A percentile compares a stretch with the other conserved stretches of the same genome.
Evolutionary conservation across 768 basidiomycete species (phyloP).

Genomic region (Boletus pseudopeckii): DNA sequence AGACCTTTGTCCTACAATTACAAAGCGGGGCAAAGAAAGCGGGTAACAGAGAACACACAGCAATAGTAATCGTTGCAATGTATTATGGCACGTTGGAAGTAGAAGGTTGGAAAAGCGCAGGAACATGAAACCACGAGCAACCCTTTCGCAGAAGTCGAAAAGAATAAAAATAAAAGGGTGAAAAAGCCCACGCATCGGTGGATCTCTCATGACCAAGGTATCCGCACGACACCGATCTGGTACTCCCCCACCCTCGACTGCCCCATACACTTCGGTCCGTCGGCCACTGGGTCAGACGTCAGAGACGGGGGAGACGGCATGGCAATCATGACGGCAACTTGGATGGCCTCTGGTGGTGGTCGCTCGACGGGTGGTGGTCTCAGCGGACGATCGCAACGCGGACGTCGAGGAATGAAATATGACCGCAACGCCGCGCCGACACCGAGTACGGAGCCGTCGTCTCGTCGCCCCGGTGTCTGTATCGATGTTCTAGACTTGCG

Average conservation of each 20-base stretch:
- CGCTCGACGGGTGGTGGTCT: slow-evolving; percentile 11
- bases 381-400: slow-evolving; percentile 1
- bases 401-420: slow-evolving; percentile 3
- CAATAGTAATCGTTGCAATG: neutral
- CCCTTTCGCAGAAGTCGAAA: neutral
- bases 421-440: slow-evolving; percentile 5
- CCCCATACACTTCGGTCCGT: slow-evolving; percentile 1
- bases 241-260: slow-evolving; percentile 31
- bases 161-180: neutral
- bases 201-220: slow-evolving; percentile 33
- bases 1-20: slow-evolving; percentile 10
- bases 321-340: slow-evolving; percentile 44
- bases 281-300: neutral
- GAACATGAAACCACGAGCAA: neutral
- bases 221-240: slow-evolving; percentile 42
- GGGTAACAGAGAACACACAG: neutral
- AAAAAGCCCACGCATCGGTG: neutral
- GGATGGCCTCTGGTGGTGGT: slow-evolving; percentile 25
- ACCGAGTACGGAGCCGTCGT: neutral
- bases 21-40: neutral
- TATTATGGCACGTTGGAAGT: neutral
- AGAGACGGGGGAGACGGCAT: slow-evolving; percentile 38
- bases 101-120: too few relatives aligned
- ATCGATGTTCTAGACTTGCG: neutral
- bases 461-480: neutral